These are phyloP conservation scores for Kwoniella dendrophila DNA, from an alignment of 768 basidiomycete genomes.

Conservation along the genomic window DNA sequence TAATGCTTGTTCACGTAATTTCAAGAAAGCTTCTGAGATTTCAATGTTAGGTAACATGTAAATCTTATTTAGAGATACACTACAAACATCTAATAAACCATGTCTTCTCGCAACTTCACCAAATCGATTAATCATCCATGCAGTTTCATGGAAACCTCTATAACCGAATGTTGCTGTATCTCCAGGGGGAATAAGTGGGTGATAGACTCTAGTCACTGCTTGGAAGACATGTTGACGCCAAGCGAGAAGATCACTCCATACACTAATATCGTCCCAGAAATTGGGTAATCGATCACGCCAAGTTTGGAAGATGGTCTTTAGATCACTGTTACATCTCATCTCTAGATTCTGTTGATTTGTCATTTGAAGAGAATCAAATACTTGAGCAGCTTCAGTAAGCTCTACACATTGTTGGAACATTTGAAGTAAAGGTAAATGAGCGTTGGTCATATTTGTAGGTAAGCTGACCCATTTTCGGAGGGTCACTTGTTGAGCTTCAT, in stretches of 20 bases:
- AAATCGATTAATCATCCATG: slow-evolving; percentile 99
- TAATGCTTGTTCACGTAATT: slow-evolving; percentile 95
- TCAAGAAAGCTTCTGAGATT: slow-evolving; percentile 98
- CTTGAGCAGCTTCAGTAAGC: slow-evolving; percentile 85
- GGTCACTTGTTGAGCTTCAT: slow-evolving; percentile 95
- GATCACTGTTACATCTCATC: slow-evolving; percentile 81
- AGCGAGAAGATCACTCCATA: slow-evolving; percentile 98
- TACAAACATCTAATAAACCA: slow-evolving; percentile 92
- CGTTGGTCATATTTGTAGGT: slow-evolving; percentile 81
- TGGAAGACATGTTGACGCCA: slow-evolving; percentile 99
- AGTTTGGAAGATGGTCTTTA: slow-evolving; percentile 93
- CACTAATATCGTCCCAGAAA: slow-evolving; percentile 92
- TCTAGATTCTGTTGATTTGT: slow-evolving; percentile 88
- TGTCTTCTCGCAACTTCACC: slow-evolving; percentile 98
- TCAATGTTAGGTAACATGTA: slow-evolving; percentile 99
- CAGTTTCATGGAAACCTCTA: slow-evolving; percentile 96
- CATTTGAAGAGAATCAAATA: slow-evolving; percentile 83
- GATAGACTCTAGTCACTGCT: slow-evolving; percentile 92
- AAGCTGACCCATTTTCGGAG: slow-evolving; percentile 93
- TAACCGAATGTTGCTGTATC: slow-evolving; percentile 70
- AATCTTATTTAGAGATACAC: slow-evolving; percentile 90
- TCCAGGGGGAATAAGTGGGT: slow-evolving; percentile 73
- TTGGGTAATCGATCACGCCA: slow-evolving; percentile 98
- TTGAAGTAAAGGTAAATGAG: slow-evolving; percentile 90
- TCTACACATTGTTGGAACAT: slow-evolving; percentile 99